Percentiles rank a stretch among this genome's conserved stretches.
These are phyloP conservation scores for Citrus sinensis DNA, from an alignment of 345 rosid species.

Conservation along the genomic window DNA sequence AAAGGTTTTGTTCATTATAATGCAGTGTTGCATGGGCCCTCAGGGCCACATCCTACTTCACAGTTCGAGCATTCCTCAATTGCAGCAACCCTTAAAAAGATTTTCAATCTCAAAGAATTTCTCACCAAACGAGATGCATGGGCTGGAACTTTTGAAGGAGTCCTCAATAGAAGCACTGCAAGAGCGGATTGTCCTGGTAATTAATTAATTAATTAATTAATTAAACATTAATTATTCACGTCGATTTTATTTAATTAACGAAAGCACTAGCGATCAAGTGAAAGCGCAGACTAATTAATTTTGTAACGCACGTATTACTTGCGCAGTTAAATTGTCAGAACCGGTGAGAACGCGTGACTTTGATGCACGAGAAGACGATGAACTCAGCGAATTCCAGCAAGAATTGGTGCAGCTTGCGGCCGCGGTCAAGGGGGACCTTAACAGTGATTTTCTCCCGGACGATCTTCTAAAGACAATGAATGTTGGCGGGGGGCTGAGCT, in stretches of 20 bases:
- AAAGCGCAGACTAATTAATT: no score
- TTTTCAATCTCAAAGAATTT: constrained; percentile 69
- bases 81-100: constrained; percentile 71
- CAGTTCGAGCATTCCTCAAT: constrained; percentile 88
- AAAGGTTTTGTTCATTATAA: neutral
- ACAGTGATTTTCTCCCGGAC: constrained; percentile 39
- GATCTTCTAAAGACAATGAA: constrained; percentile 60
- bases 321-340: constrained; percentile 44
- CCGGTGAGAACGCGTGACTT: constrained; percentile 38
- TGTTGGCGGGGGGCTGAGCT: constrained; percentile 45
- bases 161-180: constrained; percentile 52
- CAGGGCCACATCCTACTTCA: constrained; percentile 70
- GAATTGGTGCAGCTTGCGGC: constrained; percentile 68
- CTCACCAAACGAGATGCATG: constrained; percentile 86
- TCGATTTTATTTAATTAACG: neutral
- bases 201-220: neutral
- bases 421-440: constrained; percentile 52
- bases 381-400: constrained; percentile 63
- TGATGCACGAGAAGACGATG: constrained; percentile 40
- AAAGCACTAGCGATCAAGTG: no score
- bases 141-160: constrained; percentile 76
- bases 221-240: neutral
- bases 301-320: neutral
- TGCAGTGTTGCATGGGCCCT: constrained; percentile 76
- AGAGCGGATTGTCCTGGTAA: constrained; percentile 82